Conservation (phyloP, 2,329 filamentous ascomycete species). For the Macroventuria anomochaeta region DNA sequence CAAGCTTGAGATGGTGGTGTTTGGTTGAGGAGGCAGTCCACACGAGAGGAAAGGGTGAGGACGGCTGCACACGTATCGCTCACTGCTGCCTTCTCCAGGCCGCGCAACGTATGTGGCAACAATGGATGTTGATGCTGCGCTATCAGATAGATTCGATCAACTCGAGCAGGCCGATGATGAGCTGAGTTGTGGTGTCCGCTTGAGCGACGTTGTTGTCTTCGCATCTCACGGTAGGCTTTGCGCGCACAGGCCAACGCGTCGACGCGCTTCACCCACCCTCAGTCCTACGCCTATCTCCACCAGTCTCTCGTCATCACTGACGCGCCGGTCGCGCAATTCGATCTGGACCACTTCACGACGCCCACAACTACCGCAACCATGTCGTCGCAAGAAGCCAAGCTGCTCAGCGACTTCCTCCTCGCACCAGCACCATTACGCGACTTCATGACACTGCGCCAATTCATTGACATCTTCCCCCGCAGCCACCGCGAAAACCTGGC, state of each 20-base stretch:
- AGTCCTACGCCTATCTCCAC: slow-evolving; percentile 11
- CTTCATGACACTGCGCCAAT: slow-evolving; percentile 75
- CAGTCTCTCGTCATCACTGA: slow-evolving; percentile 26
- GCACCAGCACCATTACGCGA: slow-evolving; percentile 75
- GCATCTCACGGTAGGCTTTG: slow-evolving; percentile 26
- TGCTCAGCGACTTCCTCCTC: slow-evolving; percentile 80
- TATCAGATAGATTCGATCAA: neutral
- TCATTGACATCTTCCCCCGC: slow-evolving; percentile 77
- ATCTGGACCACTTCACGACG: neutral
- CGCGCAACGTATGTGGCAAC: slow-evolving; percentile 6
- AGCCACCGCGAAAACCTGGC: slow-evolving; percentile 69
- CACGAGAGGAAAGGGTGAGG: slow-evolving; percentile 22
- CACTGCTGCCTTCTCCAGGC: slow-evolving; percentile 15
- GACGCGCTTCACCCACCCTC: slow-evolving; percentile 29
- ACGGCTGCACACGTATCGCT: slow-evolving; percentile 27
- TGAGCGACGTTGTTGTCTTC: slow-evolving; percentile 2
- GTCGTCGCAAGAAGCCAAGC: slow-evolving; percentile 75
- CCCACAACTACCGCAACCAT: slow-evolving; percentile 52
- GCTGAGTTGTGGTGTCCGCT: neutral
- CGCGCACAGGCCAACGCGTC: slow-evolving; percentile 30
- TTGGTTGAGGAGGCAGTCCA: slow-evolving; percentile 17
- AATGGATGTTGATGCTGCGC: neutral
- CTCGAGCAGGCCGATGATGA: slow-evolving; percentile 14
- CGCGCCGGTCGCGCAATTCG: neutral
- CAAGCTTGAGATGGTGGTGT: slow-evolving; percentile 19